Evolutionary conservation across 371 early-diverging fungal species (phyloP).

Genomic region (Paraphysoderma sedebokerense): DNA sequence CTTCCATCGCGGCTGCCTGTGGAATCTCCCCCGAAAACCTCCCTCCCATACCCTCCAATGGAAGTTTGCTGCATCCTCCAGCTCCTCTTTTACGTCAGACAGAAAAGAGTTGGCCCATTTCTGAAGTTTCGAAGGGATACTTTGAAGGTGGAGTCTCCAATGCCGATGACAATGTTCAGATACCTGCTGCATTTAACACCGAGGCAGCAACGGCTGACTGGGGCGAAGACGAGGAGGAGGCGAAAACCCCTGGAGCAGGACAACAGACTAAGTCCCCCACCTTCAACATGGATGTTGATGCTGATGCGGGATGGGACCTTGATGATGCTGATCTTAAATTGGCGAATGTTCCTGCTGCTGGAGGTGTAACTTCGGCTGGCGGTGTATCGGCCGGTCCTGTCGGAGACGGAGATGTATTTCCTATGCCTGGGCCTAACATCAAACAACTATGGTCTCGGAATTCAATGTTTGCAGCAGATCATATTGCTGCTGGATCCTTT

Average conservation of each 20-base stretch:
- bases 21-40: constrained; percentile 45
- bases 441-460: constrained; percentile 59
- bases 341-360: constrained; percentile 34
- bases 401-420: constrained; percentile 12
- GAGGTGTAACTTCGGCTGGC: constrained; percentile 37
- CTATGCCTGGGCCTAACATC: constrained; percentile 48
- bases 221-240: constrained; percentile 20
- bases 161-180: constrained; percentile 22
- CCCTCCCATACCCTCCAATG: constrained; percentile 17
- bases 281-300: constrained; percentile 31
- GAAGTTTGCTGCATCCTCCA: too few species aligned
- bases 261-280: not conserved
- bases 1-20: constrained; percentile 49
- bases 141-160: constrained; percentile 10
- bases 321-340: constrained; percentile 41
- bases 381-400: constrained; percentile 30
- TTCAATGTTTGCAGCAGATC: constrained; percentile 67
- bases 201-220: constrained; percentile 14
- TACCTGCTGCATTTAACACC: constrained; percentile 13
- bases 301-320: constrained; percentile 36
- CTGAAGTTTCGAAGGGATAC: constrained; percentile 8
- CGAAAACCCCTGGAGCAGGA: constrained; percentile 7
- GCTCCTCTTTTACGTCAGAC: too few species aligned
- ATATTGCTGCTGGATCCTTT: constrained; percentile 84
- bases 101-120: too few species aligned